Conservation (phyloP, 768 basidiomycete species). For the Gymnopilus dilepis region DNA sequence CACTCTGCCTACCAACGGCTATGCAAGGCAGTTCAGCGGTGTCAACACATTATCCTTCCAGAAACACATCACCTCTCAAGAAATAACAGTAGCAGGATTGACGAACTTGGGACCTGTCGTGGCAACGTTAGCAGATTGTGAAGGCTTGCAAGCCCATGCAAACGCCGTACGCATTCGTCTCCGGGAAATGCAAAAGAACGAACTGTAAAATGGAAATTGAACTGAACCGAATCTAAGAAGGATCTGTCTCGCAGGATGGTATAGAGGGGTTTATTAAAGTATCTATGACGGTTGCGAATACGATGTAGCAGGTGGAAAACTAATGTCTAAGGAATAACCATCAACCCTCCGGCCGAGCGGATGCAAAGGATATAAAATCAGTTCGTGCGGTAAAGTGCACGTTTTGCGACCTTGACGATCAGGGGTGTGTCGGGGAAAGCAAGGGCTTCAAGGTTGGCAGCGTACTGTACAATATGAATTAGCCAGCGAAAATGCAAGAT, state of each 20-base stretch:
- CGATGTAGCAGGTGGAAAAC: slow-evolving; percentile 29
- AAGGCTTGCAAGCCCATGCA: slow-evolving; percentile 93
- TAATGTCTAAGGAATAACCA: slow-evolving; percentile 28
- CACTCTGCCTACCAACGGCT: slow-evolving; percentile 95
- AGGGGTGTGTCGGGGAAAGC: slow-evolving; percentile 93
- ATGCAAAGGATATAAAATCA: slow-evolving; percentile 40
- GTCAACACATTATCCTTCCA: slow-evolving; percentile 98
- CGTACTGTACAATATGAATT: slow-evolving; percentile 62
- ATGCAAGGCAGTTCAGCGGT: slow-evolving; percentile 97
- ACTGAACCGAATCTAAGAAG: neutral
- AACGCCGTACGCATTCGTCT: slow-evolving; percentile 93
- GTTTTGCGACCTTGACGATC: slow-evolving; percentile 94
- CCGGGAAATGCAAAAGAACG: slow-evolving; percentile 1
- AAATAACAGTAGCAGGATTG: slow-evolving; percentile 82
- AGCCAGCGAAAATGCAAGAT: neutral
- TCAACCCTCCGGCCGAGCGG: slow-evolving; percentile 16
- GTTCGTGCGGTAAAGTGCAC: slow-evolving; percentile 89
- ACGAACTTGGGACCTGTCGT: slow-evolving; percentile 84
- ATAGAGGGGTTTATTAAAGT: slow-evolving; percentile 34
- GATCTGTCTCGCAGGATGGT: slow-evolving; percentile 10
- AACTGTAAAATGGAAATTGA: neutral
- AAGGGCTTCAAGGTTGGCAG: slow-evolving; percentile 84
- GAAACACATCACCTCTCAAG: slow-evolving; percentile 98
- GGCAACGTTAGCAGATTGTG: slow-evolving; percentile 89
- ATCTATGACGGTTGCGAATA: slow-evolving; percentile 34